Percentiles rank a stretch among this genome's conserved stretches.
These are phyloP conservation scores for Eucalyptus caleyi DNA, from an alignment of 345 rosid species.

Conservation along the genomic window DNA sequence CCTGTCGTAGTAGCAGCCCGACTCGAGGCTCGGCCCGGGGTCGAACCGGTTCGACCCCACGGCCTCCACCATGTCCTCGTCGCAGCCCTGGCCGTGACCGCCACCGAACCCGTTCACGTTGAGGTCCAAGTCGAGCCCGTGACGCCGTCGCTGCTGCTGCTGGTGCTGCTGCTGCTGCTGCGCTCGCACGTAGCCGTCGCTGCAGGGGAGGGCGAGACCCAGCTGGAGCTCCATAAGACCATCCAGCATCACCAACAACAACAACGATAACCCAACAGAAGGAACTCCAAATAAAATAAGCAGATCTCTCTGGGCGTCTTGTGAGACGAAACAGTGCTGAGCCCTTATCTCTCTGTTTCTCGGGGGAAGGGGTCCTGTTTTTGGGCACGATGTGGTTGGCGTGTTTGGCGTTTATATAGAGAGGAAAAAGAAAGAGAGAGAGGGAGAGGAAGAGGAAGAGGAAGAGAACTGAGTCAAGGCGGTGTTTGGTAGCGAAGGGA, in stretches of 20 bases:
- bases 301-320: neutral
- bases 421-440: neutral
- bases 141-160: neutral
- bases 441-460: neutral
- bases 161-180: neutral
- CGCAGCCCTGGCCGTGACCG: neutral
- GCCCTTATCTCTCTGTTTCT: neutral
- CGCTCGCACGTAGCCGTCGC: neutral
- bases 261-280: neutral
- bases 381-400: neutral
- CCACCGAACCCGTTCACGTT: constrained; percentile 5
- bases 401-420: neutral
- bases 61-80: neutral
- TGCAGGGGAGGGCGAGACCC: constrained; percentile 23
- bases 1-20: neutral
- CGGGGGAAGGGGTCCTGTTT: neutral
- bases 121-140: constrained; percentile 8
- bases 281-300: neutral
- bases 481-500: neutral
- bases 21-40: neutral
- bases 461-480: neutral
- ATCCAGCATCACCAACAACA: neutral
- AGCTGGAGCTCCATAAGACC: constrained; percentile 28
- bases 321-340: neutral
- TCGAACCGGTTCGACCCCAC: neutral